These are phyloP conservation scores for Chernovozyma sophiae-reginae DNA, from an alignment of 1,139 yeast genomes.

Conservation along the genomic window DNA sequence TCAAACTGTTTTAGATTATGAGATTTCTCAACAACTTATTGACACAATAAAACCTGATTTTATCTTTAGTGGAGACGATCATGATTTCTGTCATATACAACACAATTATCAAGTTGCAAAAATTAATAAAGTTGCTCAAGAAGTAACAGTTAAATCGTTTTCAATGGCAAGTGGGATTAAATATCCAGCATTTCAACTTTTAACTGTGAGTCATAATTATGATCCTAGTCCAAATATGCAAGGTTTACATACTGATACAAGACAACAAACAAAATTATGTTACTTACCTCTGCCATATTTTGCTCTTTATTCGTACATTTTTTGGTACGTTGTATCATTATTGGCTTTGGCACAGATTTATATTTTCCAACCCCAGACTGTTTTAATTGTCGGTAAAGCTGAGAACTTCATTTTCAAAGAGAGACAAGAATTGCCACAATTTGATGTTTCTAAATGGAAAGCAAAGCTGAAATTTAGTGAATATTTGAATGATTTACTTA, in stretches of 20 bases:
- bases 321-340: constrained; percentile 10
- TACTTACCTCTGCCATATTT: constrained; percentile 67
- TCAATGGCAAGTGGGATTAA: constrained; percentile 91
- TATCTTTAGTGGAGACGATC: constrained; percentile 57
- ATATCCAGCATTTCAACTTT: constrained; percentile 79
- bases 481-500: neutral
- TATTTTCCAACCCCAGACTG: neutral
- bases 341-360: neutral
- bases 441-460: neutral
- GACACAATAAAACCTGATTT: constrained; percentile 34
- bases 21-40: constrained; percentile 25
- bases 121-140: constrained; percentile 46
- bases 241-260: constrained; percentile 9
- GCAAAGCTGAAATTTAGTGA: neutral
- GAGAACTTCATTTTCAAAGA: neutral
- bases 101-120: constrained; percentile 46
- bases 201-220: constrained; percentile 60
- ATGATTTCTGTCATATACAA: constrained; percentile 81
- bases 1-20: constrained; percentile 47
- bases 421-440: neutral
- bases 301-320: constrained; percentile 41
- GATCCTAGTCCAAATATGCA: constrained; percentile 5
- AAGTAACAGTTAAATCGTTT: constrained; percentile 81
- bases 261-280: constrained; percentile 56
- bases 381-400: neutral